Conservation (phyloP, 192 early-diverging fungal genomes). For the Entomortierella parvispora region DNA sequence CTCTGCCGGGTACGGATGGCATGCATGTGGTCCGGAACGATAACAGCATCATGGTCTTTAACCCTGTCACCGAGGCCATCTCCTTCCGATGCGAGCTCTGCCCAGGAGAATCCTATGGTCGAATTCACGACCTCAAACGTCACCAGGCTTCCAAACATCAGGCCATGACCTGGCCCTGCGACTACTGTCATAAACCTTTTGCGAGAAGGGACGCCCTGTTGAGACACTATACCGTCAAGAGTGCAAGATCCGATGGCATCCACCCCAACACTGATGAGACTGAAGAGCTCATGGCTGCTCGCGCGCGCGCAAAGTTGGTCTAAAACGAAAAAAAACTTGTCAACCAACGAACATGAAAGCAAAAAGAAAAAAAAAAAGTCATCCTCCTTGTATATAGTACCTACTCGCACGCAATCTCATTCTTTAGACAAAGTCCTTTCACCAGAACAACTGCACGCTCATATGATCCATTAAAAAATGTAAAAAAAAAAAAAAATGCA, state of each 20-base stretch:
- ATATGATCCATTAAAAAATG: too few relatives aligned
- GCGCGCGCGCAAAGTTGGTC: conserved; percentile 2
- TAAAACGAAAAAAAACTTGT: neutral
- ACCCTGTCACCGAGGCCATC: neutral
- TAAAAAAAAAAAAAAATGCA: too few relatives aligned
- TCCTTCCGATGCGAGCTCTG: neutral
- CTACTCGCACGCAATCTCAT: too few relatives aligned
- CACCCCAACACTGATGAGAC: neutral
- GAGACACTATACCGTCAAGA: conserved; percentile 3
- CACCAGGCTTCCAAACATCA: conserved; percentile 1
- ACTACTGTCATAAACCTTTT: neutral
- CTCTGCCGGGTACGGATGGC: neutral
- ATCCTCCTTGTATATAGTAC: too few relatives aligned
- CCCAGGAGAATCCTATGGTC: neutral
- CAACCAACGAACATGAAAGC: too few relatives aligned
- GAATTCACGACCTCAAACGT: neutral
- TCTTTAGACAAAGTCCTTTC: too few relatives aligned
- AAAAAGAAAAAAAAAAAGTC: neutral
- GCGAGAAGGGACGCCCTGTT: neutral
- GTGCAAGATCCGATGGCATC: neutral
- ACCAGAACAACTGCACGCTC: too few relatives aligned
- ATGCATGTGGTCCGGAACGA: neutral
- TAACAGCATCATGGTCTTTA: neutral
- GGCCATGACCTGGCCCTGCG: neutral
- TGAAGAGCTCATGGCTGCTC: neutral